phyloP scores from a whole-genome alignment of 371 early-diverging fungal genomes.

The Lichtheimia ramosa region DNA sequence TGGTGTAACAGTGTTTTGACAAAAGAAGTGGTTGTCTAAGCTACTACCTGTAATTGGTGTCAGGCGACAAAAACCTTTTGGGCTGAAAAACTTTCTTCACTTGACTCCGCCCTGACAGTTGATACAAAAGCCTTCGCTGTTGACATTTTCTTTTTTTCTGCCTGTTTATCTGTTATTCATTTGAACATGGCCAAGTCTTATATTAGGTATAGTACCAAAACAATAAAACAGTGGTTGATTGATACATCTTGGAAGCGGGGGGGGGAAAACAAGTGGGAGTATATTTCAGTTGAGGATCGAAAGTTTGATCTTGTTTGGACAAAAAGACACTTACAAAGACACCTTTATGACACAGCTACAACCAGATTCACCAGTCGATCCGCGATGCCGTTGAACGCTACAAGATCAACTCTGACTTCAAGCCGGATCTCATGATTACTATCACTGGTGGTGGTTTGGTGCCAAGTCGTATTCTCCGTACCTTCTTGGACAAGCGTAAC shows the following conservation, averaged over 20 bases:
- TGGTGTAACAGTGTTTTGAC: too few relatives aligned
- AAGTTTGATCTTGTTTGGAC: too few relatives aligned
- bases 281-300: not conserved
- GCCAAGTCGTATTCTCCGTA: constrained; percentile 71
- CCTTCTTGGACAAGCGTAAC: constrained; percentile 70
- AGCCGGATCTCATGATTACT: constrained; percentile 67
- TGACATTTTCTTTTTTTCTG: constrained; percentile 11
- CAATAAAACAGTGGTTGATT: too few relatives aligned
- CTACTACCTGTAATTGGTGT: too few relatives aligned
- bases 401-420: constrained; percentile 60
- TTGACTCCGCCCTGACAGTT: not conserved
- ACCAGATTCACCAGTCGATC: constrained; percentile 71
- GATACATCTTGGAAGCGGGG: too few relatives aligned
- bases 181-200: constrained; percentile 38
- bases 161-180: constrained; percentile 4
- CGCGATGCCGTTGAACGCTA: constrained; percentile 59
- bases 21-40: too few relatives aligned
- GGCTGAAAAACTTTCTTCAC: too few relatives aligned
- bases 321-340: too few relatives aligned
- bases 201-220: constrained; percentile 28
- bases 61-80: too few relatives aligned
- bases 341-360: constrained; percentile 59
- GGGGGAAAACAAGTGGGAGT: too few relatives aligned
- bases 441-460: constrained; percentile 72
- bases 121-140: not conserved